Base-by-base conservation (phyloP, 805 yeast genomes). In the Cyberlindnera mrakii region DNA sequence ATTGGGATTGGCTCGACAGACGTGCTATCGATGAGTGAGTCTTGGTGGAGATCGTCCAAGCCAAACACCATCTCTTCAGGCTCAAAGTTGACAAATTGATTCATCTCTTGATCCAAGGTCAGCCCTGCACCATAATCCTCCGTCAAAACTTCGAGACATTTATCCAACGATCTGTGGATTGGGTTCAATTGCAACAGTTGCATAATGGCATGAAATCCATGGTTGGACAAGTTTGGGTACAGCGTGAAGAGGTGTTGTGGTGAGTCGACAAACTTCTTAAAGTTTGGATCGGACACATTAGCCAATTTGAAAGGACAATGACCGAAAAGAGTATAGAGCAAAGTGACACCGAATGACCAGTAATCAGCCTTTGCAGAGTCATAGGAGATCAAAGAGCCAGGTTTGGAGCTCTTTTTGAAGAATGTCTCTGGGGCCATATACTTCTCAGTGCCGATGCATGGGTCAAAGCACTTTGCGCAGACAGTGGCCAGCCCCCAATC, bases 371-470 rank as follows among this genome's bases (percentile, higher is more conserved):
- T 75, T 40, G 80, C 77, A 0, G 95, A 82, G 57, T 84, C 82
- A 59, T 89, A 89, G 25, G 54, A 40, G 7, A 42, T 39, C 20
- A 39, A 17, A 19, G 20, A 37, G 14, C 39, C 35, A 6, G 38
- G 44, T 29, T 39, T 44, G 3, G 40, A 30, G 13, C 41, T 13
- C 35, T 53, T 58, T 36, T 58, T 56, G 55, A 83, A 80, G 49
- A 82, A 80, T 40, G 89, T 72, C 62, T 89, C 97, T 4, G 97
- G 97, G 1, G 96, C 95, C 87, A 90, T 83, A 63, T 88, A 89
- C 49, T 91, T 76, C 61, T 87, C 96, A 19, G 90, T 81, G 25
- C 96, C 96, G 47, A 87, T 59, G 31, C 64, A 57, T 15, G 61
- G 58, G 29, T 64, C 70, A 10, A 42, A 48, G 16, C 67, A 60